Base-by-base conservation (phyloP, 768 basidiomycete species). In the Amanita thiersii region DNA sequence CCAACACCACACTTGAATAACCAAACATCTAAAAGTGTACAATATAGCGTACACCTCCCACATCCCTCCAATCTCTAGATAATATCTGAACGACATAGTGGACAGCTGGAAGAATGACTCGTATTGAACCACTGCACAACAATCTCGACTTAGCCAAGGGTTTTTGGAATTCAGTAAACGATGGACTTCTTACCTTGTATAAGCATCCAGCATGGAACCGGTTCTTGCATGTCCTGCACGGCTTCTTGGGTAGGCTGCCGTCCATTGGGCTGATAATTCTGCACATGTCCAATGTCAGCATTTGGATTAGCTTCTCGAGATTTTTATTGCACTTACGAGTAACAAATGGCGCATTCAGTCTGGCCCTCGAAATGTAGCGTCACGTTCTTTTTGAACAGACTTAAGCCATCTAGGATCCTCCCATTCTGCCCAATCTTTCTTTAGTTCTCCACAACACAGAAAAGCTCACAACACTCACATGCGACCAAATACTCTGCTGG, bases 281-380 rank as follows among this genome's bases (percentile, higher is more conserved):
- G 60, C 6, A 32, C 28, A n/a, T n/a, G n/a, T n/a, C n/a, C n/a
- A n/a, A n/a, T n/a, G n/a, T n/a, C n/a, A n/a, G n/a, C n/a, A n/a
- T n/a, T n/a, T n/a, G n/a, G n/a, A n/a, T n/a, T n/a, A n/a, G n/a
- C n/a, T n/a, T n/a, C n/a, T n/a, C n/a, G n/a, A n/a, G n/a, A n/a
- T n/a, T n/a, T n/a, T n/a, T n/a, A n/a, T n/a, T n/a, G 19, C 31
- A 57, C 84, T 55, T 52, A 91, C 84, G 87, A 89, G 58, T 93
- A 94, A 54, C 91, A 94, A 46, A 99, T 97, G 1, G 94, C 89
- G 59, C 96, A 99, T 52, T 94, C 91, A 2, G 87, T 86, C 57
- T 92, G 85, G 4, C 94, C 94, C 49, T 94, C 89, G 54, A 98
- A 99, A 58, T 98, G 90, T 14, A 87, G 70, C 0, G 79, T 70